Evolutionary conservation across 176 grass and related monocot genomes (phyloP).

Genomic region (Aechmea fasciata): DNA sequence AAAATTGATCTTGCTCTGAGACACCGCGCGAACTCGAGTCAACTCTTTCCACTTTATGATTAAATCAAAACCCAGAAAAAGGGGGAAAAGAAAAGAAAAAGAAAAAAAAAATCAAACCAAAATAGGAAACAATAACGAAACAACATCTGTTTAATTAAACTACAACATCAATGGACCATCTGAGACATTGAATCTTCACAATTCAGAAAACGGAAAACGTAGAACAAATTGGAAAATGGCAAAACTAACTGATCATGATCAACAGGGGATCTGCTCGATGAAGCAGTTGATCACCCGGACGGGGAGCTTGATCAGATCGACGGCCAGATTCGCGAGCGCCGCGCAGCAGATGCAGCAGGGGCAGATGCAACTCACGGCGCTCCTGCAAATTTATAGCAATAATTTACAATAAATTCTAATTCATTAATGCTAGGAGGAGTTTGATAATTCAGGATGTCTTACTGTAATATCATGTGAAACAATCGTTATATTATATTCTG

Average conservation of each 20-base stretch:
- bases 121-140: too few species aligned
- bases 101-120: too few species aligned
- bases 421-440: too few species aligned
- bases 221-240: background rate
- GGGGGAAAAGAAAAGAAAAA: too few species aligned
- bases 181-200: background rate
- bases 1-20: background rate
- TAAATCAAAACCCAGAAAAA: too few species aligned
- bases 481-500: too few species aligned
- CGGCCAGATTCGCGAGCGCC: conserved; percentile 29
- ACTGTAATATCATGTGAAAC: too few species aligned
- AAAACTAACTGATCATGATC: conserved; percentile 6
- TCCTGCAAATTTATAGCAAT: conserved; percentile 6
- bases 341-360: conserved; percentile 49
- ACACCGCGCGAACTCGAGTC: background rate
- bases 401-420: too few species aligned
- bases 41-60: too few species aligned
- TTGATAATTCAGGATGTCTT: too few species aligned
- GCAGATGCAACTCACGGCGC: conserved; percentile 40
- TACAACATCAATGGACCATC: too few species aligned
- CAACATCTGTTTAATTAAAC: too few species aligned
- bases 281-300: conserved; percentile 53
- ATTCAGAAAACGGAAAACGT: background rate
- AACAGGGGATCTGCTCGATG: conserved; percentile 42
- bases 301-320: conserved; percentile 48